A percentile compares a stretch with the other conserved stretches of the same genome.
Conservation (phyloP, 345 rosid genomes). For the Physaria fendleri region DNA sequence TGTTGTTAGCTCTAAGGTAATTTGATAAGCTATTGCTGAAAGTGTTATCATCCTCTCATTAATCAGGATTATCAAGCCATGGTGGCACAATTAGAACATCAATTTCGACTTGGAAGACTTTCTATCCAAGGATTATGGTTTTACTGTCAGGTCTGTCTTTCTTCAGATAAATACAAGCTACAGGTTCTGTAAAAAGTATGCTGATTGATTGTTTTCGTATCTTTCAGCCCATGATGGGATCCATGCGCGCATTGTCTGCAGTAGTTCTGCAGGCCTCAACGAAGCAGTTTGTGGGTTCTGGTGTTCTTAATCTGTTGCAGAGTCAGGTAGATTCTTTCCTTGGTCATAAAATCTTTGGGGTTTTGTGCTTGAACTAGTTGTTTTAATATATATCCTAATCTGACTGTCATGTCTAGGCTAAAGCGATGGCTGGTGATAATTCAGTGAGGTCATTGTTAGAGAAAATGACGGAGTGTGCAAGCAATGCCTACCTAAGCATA, state of each 20-base stretch:
- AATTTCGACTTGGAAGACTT: conserved; percentile 92
- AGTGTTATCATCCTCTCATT: conserved; percentile 13
- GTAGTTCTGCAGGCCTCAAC: conserved; percentile 77
- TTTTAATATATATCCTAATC: conserved; percentile 20
- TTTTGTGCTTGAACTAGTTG: conserved; percentile 5
- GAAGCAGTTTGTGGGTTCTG: conserved; percentile 72
- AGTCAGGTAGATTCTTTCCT: conserved; percentile 55
- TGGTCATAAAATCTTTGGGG: not conserved
- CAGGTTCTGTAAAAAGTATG: not conserved
- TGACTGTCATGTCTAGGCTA: conserved; percentile 52
- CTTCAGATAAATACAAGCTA: conserved; percentile 1
- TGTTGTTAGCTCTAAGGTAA: not conserved
- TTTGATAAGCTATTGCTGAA: not conserved
- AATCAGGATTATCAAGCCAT: too few relatives aligned
- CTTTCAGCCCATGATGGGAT: conserved; percentile 80
- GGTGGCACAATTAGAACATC: conserved; percentile 97
- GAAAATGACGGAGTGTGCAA: conserved; percentile 91
- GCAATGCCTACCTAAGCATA: conserved; percentile 89
- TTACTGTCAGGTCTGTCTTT: conserved; percentile 80
- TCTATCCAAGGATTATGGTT: conserved; percentile 98
- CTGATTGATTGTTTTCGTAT: conserved; percentile 20
- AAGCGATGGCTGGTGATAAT: conserved; percentile 95
- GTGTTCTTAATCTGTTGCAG: conserved; percentile 90
- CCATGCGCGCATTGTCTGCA: conserved; percentile 78
- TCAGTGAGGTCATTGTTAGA: conserved; percentile 90